Percentiles rank a stretch among this genome's conserved stretches.
Conservation (phyloP, 139 green algal genomes). For the Yamagishiella unicocca region DNA sequence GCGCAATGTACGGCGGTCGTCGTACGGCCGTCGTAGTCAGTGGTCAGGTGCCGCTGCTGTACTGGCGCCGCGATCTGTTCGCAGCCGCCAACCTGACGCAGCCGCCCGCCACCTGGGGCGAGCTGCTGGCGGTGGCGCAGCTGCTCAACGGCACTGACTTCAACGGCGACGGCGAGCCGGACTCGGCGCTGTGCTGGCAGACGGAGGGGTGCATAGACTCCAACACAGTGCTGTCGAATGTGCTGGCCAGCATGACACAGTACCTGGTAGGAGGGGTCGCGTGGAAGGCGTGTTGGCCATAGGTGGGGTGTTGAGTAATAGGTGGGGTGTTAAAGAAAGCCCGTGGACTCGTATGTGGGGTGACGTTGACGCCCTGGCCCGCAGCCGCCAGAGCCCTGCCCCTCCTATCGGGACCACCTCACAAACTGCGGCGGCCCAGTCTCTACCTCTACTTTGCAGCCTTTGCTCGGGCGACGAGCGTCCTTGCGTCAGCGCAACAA, state of each 20-base stretch:
- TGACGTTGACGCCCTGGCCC: too few relatives aligned
- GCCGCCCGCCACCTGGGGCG: constrained; percentile 25
- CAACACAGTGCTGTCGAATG: background rate
- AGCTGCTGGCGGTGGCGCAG: background rate
- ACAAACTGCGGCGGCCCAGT: too few relatives aligned
- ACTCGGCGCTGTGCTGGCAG: constrained; percentile 25
- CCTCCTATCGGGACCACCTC: too few relatives aligned
- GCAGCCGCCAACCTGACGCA: background rate
- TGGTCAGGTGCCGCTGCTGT: constrained; percentile 17
- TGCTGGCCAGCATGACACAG: constrained; percentile 33
- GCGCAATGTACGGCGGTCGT: background rate
- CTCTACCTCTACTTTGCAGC: too few relatives aligned
- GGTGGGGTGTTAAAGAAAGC: too few relatives aligned
- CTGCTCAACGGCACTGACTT: constrained; percentile 8
- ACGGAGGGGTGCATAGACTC: background rate
- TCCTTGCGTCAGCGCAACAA: too few relatives aligned
- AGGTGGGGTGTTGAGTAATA: too few relatives aligned
- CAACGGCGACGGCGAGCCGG: constrained; percentile 23
- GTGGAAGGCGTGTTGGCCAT: too few relatives aligned
- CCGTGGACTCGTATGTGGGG: too few relatives aligned
- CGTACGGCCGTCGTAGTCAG: background rate
- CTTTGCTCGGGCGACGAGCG: too few relatives aligned
- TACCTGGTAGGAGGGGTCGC: too few relatives aligned
- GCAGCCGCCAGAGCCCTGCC: too few relatives aligned
- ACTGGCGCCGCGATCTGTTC: constrained; percentile 32